These are phyloP conservation scores for Cladosporium sp. DNA, from an alignment of 2,329 filamentous ascomycete genomes.

Conservation along the genomic window DNA sequence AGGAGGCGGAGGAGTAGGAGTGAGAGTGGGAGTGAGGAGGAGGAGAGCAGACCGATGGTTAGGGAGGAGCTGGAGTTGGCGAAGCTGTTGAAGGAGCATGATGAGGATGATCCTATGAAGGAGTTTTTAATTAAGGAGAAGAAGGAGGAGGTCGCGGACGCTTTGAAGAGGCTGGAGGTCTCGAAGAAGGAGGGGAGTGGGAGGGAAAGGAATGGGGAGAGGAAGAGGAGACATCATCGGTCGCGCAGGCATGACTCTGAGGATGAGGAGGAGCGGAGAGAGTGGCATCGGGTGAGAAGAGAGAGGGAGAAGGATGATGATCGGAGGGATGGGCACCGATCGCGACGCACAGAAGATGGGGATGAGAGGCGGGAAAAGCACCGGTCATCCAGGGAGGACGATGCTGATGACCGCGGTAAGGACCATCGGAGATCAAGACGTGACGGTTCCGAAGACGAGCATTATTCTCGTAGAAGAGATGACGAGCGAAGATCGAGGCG, in stretches of 20 bases:
- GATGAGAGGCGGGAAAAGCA: constrained; percentile 1
- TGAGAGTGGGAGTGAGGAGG: constrained; percentile 33
- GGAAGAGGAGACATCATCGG: constrained; percentile 40
- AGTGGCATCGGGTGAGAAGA: constrained; percentile 13
- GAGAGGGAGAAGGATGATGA: constrained; percentile 11
- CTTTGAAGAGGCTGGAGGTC: constrained; percentile 51
- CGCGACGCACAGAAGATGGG: not conserved
- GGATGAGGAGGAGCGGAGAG: constrained; percentile 16
- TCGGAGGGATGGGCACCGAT: not conserved
- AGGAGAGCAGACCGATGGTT: constrained; percentile 54
- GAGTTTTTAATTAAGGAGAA: constrained; percentile 83
- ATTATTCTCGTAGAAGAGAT: not conserved
- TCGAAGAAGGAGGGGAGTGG: constrained; percentile 42
- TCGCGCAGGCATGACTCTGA: constrained; percentile 16
- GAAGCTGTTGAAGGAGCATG: constrained; percentile 62
- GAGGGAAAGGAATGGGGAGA: constrained; percentile 30
- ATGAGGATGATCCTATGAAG: constrained; percentile 98
- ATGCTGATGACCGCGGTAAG: not conserved
- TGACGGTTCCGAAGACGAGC: not conserved
- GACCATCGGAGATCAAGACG: not conserved
- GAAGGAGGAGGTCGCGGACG: constrained; percentile 75
- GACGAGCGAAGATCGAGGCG: not conserved
- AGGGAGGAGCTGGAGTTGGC: constrained; percentile 77
- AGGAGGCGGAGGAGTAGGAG: constrained; percentile 36
- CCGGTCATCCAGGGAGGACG: constrained; percentile 4